phyloP scores from a whole-genome alignment of 1,139 yeast species.

The Magnusiomyces sp. region DNA sequence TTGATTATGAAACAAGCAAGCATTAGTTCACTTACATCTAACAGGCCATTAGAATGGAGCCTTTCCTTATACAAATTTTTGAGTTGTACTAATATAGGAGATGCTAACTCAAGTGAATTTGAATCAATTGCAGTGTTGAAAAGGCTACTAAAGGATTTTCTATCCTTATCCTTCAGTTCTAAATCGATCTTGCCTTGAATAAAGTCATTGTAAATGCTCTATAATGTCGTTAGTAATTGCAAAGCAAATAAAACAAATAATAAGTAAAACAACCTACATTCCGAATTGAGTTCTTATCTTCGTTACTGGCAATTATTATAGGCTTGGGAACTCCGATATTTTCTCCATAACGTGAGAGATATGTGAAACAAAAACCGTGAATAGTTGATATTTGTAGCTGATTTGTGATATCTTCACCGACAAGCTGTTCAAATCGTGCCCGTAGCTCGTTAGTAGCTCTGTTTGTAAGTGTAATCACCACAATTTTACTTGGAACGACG shows the following conservation, averaged over 20 bases:
- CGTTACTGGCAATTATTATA: neutral
- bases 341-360: constrained; percentile 22
- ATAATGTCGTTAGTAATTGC: neutral
- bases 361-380: constrained; percentile 57
- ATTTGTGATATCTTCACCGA: constrained; percentile 25
- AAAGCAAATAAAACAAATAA: neutral
- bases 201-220: neutral
- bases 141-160: too few relatives aligned
- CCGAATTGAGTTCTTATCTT: neutral
- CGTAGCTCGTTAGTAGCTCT: constrained; percentile 82
- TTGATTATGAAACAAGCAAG: neutral
- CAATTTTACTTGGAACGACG: constrained; percentile 48
- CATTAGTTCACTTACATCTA: constrained; percentile 7
- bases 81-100: constrained; percentile 66
- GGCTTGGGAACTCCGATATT: neutral
- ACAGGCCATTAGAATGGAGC: neutral
- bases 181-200: neutral
- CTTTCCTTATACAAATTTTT: constrained; percentile 34
- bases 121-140: too few relatives aligned
- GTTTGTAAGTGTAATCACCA: constrained; percentile 86
- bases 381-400: constrained; percentile 71
- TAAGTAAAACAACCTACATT: neutral
- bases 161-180: too few relatives aligned
- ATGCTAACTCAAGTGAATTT: constrained; percentile 29
- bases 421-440: constrained; percentile 40